Base-by-base conservation (phyloP, 257 asterid species). In the Scutellaria barbata region DNA sequence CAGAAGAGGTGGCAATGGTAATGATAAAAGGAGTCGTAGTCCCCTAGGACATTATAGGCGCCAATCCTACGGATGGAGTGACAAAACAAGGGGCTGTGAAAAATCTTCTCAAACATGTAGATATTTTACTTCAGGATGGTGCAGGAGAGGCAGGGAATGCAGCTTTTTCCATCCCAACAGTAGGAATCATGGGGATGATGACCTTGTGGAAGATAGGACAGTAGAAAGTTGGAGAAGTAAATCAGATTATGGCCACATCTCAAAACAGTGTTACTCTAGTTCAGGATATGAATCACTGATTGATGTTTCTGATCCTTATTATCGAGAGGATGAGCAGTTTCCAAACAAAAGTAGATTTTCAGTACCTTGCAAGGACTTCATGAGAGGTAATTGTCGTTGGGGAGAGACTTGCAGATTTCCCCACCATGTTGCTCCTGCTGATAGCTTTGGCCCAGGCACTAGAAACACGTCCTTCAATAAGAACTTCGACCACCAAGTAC, bases 81-180 rank as follows among this genome's bases (percentile, higher is more conserved):
- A 86, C 60, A 82, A 78, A 81, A 82, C 80, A 78, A 73, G 81
- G 63, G 82, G 76, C 51, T 79, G 79, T 47, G 92, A 86, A 58
- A 78, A 72, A 61, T 80, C 89, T 73, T 83, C 94, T 74, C 89
- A 77, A 75, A 77, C 54, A 35, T 92, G 98, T 82, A 85, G 89
- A 76, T 86, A 89, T 63, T 86, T 83, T 82, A 73, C 90, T 59
- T 35, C 60, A 0, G 96, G 97, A 30, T 69, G 81, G 33, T 92
- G 96, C 84, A 78, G 89, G 75, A 88, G 90, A 75, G 97, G 97
- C 71, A 85, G 83, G 74, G 90, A 85, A 12, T 92, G 97, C 79
- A 79, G 88, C 75, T 92, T 86, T 70, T 68, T 80, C 78, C 97
- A 92, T 81, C 82, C 89, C 37, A 80, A 78, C 58, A 77, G 45